phyloP scores from a whole-genome alignment of 768 basidiomycete species.

The Tricholoma saponaceum region DNA sequence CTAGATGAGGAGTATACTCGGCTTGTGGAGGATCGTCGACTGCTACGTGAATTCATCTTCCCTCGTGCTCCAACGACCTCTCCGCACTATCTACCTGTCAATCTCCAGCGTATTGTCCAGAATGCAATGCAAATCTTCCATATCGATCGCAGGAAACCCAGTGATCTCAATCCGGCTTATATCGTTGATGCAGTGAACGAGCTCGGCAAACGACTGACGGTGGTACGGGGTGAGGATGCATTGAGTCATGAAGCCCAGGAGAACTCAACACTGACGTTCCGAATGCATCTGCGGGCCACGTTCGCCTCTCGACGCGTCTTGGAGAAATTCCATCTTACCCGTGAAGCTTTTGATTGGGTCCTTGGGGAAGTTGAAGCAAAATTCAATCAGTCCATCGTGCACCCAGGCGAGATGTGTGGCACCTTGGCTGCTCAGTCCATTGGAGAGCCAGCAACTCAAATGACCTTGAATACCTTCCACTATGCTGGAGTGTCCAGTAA shows the following conservation, averaged over 20 bases:
- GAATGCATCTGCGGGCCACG: conserved; percentile 88
- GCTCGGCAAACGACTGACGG: conserved; percentile 70
- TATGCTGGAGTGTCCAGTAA: conserved; percentile 99
- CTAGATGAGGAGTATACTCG: conserved; percentile 69
- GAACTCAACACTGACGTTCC: conserved; percentile 90
- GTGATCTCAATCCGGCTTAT: conserved; percentile 85
- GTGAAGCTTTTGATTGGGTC: conserved; percentile 98
- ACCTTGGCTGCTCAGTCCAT: conserved; percentile 98
- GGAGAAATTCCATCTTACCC: conserved; percentile 83
- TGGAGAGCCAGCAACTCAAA: conserved; percentile 98
- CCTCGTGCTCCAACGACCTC: conserved; percentile 63
- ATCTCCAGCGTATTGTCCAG: conserved; percentile 91
- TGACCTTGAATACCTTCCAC: conserved; percentile 99
- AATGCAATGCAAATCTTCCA: conserved; percentile 97
- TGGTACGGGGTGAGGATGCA: conserved; percentile 83
- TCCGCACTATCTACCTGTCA: conserved; percentile 90
- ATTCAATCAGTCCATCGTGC: conserved; percentile 89
- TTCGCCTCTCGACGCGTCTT: conserved; percentile 85
- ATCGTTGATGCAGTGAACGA: conserved; percentile 78
- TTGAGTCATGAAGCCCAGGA: conserved; percentile 76
- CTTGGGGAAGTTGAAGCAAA: conserved; percentile 93
- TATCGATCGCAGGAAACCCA: conserved; percentile 90
- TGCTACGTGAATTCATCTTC: conserved; percentile 84
- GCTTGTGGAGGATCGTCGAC: conserved; percentile 69
- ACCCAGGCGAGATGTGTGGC: conserved; percentile 99